Conservation (phyloP, 139 green algal genomes). For the Chlamydomonas schloesseri region DNA sequence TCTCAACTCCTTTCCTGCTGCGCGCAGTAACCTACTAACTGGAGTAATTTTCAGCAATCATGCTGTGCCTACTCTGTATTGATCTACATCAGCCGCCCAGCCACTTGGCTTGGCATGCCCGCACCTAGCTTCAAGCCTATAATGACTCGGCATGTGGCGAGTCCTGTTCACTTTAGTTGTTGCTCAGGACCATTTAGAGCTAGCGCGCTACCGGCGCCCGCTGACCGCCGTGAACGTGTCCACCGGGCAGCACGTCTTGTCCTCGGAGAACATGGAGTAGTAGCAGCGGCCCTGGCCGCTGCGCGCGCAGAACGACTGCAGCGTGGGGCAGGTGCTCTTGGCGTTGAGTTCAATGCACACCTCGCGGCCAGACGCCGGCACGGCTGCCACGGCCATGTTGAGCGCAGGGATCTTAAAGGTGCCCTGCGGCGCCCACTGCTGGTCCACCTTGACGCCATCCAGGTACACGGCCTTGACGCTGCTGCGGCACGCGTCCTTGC, state of each 20-base stretch:
- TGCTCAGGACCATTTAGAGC: no score
- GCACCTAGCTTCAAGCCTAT: no score
- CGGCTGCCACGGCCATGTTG: neutral
- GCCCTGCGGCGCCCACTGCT: neutral
- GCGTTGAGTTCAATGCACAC: slow-evolving; percentile 20
- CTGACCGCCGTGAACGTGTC: neutral
- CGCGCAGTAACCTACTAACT: no score
- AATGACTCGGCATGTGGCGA: no score
- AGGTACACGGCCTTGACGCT: neutral
- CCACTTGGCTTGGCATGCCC: no score
- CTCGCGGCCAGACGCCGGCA: neutral
- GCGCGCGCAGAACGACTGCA: neutral
- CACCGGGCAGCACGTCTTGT: slow-evolving; percentile 23
- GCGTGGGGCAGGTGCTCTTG: slow-evolving; percentile 6
- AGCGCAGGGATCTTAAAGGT: neutral
- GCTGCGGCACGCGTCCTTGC: neutral
- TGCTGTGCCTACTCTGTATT: no score
- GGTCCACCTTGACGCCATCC: neutral
- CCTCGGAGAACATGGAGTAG: slow-evolving; percentile 6
- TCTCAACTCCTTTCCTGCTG: no score
- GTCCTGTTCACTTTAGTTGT: no score
- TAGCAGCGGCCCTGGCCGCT: neutral
- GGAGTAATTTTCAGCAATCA: no score
- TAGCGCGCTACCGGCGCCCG: neutral
- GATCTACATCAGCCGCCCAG: no score